phyloP scores from a whole-genome alignment of 306 rosid genomes.

The Cicer arietinum region DNA sequence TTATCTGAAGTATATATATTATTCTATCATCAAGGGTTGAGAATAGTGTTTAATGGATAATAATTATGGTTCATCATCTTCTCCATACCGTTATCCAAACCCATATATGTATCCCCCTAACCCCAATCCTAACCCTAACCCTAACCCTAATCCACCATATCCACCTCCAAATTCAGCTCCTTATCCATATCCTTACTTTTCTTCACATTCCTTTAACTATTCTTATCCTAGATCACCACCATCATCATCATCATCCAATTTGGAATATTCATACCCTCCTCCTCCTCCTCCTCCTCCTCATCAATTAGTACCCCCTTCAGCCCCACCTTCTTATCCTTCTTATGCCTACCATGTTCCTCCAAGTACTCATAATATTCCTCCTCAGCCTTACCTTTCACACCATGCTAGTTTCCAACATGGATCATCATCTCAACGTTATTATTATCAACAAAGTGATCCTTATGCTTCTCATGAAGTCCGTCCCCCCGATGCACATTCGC shows the following conservation, averaged over 20 bases:
- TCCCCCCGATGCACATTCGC: conserved; percentile 42
- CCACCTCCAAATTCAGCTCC: conserved; percentile 53
- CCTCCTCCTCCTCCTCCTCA: conserved; percentile 31
- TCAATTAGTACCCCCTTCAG: conserved; percentile 14
- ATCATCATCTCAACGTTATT: conserved; percentile 55
- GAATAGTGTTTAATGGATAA: conserved; percentile 49
- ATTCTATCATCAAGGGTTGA: conserved; percentile 11
- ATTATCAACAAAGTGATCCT: conserved; percentile 50
- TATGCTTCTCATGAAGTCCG: conserved; percentile 50
- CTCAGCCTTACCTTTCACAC: conserved; percentile 58
- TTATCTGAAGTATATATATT: background rate
- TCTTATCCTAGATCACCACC: conserved; percentile 44
- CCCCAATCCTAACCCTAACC: conserved; percentile 42
- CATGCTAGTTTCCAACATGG: conserved; percentile 67
- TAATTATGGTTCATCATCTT: conserved; percentile 49
- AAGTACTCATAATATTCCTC: conserved; percentile 36
- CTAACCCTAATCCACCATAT: conserved; percentile 50
- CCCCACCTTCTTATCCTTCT: conserved; percentile 50
- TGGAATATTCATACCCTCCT: conserved; percentile 34
- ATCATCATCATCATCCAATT: conserved; percentile 21
- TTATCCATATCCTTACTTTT: conserved; percentile 46
- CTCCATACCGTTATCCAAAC: conserved; percentile 48
- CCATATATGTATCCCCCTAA: conserved; percentile 49
- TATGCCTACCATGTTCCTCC: conserved; percentile 55
- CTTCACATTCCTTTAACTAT: conserved; percentile 54